phyloP scores from a whole-genome alignment of 192 early-diverging fungal species.

The Coemansia sp. region DNA sequence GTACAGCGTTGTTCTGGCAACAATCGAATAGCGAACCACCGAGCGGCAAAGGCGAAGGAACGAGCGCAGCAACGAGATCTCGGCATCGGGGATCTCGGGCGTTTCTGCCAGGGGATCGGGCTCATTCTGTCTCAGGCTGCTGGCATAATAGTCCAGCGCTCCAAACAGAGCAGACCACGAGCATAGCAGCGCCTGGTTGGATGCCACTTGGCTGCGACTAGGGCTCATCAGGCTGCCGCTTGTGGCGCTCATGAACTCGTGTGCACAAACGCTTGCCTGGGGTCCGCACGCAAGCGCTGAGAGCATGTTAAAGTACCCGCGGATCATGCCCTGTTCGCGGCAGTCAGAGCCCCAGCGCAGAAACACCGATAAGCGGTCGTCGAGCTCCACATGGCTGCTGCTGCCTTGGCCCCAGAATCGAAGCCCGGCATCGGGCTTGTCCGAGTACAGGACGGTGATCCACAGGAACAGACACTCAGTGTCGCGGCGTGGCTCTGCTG shows the following conservation, averaged over 20 bases:
- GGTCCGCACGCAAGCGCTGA: constrained; percentile 78
- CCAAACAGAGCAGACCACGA: constrained; percentile 82
- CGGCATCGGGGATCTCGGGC: constrained; percentile 67
- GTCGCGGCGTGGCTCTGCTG: constrained; percentile 52
- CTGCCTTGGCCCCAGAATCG: constrained; percentile 63
- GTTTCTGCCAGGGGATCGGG: constrained; percentile 23
- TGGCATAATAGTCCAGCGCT: constrained; percentile 69
- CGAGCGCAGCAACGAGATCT: constrained; percentile 68
- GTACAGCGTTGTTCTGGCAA: constrained; percentile 67
- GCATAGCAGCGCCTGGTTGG: constrained; percentile 56
- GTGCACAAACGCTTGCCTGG: constrained; percentile 62
- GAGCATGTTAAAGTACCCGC: constrained; percentile 80
- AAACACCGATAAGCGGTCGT: constrained; percentile 62
- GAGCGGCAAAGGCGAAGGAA: constrained; percentile 77
- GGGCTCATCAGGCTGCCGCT: constrained; percentile 34
- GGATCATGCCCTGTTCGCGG: constrained; percentile 61
- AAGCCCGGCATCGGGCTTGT: constrained; percentile 72
- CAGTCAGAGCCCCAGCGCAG: constrained; percentile 64
- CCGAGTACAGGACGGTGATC: constrained; percentile 71
- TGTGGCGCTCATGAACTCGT: constrained; percentile 55
- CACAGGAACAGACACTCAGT: constrained; percentile 73
- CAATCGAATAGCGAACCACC: constrained; percentile 75
- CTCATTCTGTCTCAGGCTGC: constrained; percentile 48
- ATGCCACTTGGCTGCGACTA: constrained; percentile 34
- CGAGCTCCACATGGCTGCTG: constrained; percentile 32